A percentile compares a stretch with the other conserved stretches of the same genome.
These are phyloP conservation scores for Nelumbo lutea DNA, from an alignment of 164 flowering plant genomes.

Conservation along the genomic window DNA sequence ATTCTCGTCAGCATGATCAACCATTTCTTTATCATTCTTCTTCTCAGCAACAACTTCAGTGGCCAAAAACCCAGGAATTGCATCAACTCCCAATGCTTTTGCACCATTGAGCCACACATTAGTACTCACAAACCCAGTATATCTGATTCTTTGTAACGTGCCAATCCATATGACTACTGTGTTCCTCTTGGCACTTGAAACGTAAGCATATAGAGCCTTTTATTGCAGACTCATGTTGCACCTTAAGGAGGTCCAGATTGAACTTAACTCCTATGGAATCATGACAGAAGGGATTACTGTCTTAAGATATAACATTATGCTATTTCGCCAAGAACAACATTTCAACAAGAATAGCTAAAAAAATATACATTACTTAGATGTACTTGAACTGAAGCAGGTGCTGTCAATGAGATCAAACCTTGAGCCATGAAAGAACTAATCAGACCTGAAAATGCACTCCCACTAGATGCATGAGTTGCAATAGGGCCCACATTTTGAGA, in stretches of 20 bases:
- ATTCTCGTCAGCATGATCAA: constrained; percentile 96
- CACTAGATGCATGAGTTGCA: constrained; percentile 35
- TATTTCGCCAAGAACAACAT: not conserved
- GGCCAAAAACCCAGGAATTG: constrained; percentile 76
- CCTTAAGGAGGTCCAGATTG: constrained; percentile 61
- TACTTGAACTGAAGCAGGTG: constrained; percentile 59
- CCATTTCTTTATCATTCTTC: constrained; percentile 75
- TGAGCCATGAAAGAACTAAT: constrained; percentile 76
- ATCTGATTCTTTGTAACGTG: constrained; percentile 88
- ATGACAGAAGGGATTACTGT: constrained; percentile 29
- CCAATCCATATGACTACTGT: constrained; percentile 97
- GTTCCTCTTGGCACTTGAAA: constrained; percentile 83
- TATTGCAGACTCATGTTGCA: constrained; percentile 72
- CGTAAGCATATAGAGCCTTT: constrained; percentile 67
- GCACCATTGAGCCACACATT: constrained; percentile 88
- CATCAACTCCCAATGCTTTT: constrained; percentile 76
- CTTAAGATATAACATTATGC: constrained; percentile 10
- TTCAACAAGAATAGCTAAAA: not conserved
- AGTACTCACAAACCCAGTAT: constrained; percentile 82
- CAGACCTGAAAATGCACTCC: constrained; percentile 52
- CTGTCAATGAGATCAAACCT: constrained; percentile 69
- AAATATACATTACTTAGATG: not conserved
- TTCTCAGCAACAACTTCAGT: constrained; percentile 53
- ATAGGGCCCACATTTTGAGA: constrained; percentile 34
- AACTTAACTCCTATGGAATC: constrained; percentile 79